phyloP scores from a whole-genome alignment of 768 basidiomycete species.

The Cytidiella melzeri region DNA sequence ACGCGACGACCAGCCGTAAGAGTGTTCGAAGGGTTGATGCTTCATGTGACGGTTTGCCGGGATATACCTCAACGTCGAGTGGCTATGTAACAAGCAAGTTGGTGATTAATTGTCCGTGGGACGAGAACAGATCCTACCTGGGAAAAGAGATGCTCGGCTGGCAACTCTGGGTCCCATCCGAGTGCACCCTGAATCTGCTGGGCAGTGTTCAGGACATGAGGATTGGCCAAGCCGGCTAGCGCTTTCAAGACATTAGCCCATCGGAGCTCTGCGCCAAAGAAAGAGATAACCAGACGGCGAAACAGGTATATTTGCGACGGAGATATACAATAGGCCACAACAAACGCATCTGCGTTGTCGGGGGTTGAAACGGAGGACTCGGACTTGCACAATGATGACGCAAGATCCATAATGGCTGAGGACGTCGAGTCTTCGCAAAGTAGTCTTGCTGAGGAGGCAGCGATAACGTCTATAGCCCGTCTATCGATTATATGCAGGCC shows the following conservation, averaged over 20 bases:
- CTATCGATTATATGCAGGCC: not conserved
- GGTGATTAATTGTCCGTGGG: no score
- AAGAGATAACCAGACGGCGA: not conserved
- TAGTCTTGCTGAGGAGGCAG: conserved; percentile 4
- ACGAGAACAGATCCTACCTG: no score
- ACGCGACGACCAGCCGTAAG: no score
- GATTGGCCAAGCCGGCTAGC: no score
- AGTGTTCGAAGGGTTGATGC: not conserved
- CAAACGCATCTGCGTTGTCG: not conserved
- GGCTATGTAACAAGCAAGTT: not conserved
- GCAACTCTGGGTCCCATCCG: no score
- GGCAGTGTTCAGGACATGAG: no score
- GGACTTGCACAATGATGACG: not conserved
- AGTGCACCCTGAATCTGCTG: no score
- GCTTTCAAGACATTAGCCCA: not conserved
- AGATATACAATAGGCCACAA: not conserved
- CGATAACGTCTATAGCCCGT: not conserved
- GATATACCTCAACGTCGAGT: not conserved
- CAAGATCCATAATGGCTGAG: conserved; percentile 5
- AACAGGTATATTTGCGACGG: not conserved
- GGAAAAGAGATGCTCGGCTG: no score
- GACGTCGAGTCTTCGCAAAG: conserved; percentile 7
- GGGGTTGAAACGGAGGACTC: not conserved
- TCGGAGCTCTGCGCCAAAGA: not conserved
- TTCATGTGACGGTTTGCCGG: not conserved